These are phyloP conservation scores for Cynara cardunculus DNA, from an alignment of 129 eudicot species.

Conservation along the genomic window DNA sequence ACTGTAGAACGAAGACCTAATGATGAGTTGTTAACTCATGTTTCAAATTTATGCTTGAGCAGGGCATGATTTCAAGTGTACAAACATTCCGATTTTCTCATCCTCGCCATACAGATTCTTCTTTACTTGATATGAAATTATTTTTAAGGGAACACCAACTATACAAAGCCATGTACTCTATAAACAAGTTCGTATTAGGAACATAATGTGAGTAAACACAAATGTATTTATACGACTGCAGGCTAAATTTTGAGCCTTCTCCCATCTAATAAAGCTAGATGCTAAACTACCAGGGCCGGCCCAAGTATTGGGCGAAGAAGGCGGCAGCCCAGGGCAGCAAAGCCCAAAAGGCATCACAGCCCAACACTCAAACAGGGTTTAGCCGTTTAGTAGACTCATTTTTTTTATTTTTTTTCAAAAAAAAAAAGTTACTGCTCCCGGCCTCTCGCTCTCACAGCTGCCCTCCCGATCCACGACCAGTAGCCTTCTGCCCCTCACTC, in stretches of 20 bases:
- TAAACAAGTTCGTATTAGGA: not conserved
- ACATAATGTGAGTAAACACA: not conserved
- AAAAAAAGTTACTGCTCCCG: too few relatives aligned
- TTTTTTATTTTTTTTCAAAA: too few relatives aligned
- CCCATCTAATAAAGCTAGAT: not conserved
- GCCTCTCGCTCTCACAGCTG: too few relatives aligned
- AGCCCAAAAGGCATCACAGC: too few relatives aligned
- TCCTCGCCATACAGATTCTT: conserved; percentile 4
- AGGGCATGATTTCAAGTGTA: not conserved
- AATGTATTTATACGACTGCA: not conserved
- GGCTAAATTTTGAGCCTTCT: not conserved
- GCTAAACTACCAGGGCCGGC: not conserved
- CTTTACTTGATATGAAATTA: not conserved
- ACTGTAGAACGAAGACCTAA: not conserved
- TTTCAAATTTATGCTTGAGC: conserved; percentile 10
- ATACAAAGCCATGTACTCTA: not conserved
- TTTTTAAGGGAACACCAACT: conserved; percentile 2
- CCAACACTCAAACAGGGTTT: too few relatives aligned
- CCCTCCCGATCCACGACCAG: too few relatives aligned
- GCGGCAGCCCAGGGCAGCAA: too few relatives aligned
- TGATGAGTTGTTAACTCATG: not conserved
- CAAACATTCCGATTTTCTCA: not conserved
- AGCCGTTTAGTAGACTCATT: too few relatives aligned
- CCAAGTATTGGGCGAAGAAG: too few relatives aligned
- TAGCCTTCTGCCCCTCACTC: too few relatives aligned